Base-by-base conservation (phyloP, 352 stramenopile species). In the Phytophthora pisi region DNA sequence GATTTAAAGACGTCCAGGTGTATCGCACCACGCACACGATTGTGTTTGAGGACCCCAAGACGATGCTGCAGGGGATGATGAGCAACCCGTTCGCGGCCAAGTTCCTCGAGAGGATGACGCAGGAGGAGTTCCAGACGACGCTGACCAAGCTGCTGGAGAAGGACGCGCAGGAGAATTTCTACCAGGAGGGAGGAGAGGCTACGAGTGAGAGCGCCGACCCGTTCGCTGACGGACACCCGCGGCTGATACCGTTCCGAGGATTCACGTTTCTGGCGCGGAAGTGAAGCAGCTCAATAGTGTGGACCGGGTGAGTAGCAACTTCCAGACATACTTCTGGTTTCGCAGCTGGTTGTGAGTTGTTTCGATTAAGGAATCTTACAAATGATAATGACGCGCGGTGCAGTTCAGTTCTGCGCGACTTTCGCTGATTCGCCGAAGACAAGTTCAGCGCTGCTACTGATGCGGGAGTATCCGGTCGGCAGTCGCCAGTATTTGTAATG, bases 1-100 rank as follows among this genome's bases (percentile, higher is more conserved):
- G 67, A 0, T 79, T 79, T 9, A 54, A 30, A 38, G 57, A 74
- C 31, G 55, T 79, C 28, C 63, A 73, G 56, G 30, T 31, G 52
- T 79, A 68, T 26, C 36, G 13, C 24, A 76, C 67, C 20, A 66
- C 71, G 38, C 71, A 79, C 56, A 79, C 71, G 4, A 68, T 79
- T 20, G 67, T 79, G 40, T 70, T 78, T 16, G 61, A 78, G 10
- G 66, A 78, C 18, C 62, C 62, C 5, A 66, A 72, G 18, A 38
- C 38, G 4, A 49, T 79, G 24, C 40, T 79, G 23, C 54, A 75
- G 36, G 63, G 58, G 0, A 76, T 51, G 8, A 56, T 76, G 58
- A 76, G 24, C 52, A 76, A 76, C 30, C 72, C 72, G 16, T 61
- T 68, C 28, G n/a, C 30, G 30, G 42, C 50, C 40, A 76, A 75